Evolutionary conservation across 345 rosid species (phyloP), one percentile per base, ranked within the genome.

Genomic region (Bruguiera sexangula): DNA sequence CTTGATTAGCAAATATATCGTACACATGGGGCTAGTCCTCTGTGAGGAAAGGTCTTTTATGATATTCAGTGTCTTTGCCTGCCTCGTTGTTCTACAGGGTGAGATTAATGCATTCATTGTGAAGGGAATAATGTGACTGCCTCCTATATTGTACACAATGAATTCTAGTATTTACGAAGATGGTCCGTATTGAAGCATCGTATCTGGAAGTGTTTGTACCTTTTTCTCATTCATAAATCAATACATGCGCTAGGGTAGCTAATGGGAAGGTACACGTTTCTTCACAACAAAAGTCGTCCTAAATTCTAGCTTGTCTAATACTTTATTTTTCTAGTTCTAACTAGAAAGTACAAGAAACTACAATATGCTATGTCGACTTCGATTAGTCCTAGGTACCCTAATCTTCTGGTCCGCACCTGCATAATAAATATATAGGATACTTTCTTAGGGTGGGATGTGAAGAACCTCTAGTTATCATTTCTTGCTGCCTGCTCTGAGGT

Each of bases 291-390:
- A 71, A 63, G 63, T 26, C 65, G 66, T 65, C 62, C 80, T 78
- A 85, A 64, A 46, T 30, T 78, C 73, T 63, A 52, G 73, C 60
- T 69, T 73, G 54, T 69, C 84, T 83, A 79, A 64, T 80, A 73
- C 66, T 71, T 82, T 83, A 79, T 85, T 80, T 64, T 69, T 73
- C 89, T 81, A 88, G 54, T 71, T 80, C 80, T 80, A 78, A 75
- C 56, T 75, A 76, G 51, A 73, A 73, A 75, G 69, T 74, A 84
- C 73, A 80, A 85, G 83, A 78, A 80, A 75, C 87, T 85, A 85
- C 68, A 69, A 73, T 32, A 56, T 78, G 80, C 87, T 83, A 80
- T 75, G 63, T 64, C 77, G 70, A 75, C 82, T 80, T 75, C 78
- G 61, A 30, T 78, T 76, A 73, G 50, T 77, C 57, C 60, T 15